phyloP scores from a whole-genome alignment of 2,329 filamentous ascomycete genomes.

The Aschersonia sp. region DNA sequence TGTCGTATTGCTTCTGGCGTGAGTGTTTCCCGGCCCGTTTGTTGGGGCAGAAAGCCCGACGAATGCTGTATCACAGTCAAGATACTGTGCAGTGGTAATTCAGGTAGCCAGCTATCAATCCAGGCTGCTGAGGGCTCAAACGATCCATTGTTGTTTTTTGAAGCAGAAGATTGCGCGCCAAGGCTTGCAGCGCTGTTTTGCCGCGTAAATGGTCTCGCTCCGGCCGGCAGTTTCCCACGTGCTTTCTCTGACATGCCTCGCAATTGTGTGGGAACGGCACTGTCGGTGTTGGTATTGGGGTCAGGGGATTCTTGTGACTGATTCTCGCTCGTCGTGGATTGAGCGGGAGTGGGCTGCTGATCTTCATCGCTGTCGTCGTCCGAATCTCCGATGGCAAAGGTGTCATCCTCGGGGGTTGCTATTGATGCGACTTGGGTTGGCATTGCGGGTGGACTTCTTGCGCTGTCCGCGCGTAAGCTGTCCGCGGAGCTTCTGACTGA shows the following conservation, averaged over 20 bases:
- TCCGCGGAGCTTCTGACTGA: conserved; percentile 47
- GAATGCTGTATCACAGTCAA: conserved; percentile 61
- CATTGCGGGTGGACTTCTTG: conserved; percentile 39
- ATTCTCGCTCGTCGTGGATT: conserved; percentile 49
- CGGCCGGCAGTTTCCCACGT: conserved; percentile 84
- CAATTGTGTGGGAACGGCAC: conserved; percentile 67
- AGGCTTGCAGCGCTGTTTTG: conserved; percentile 83
- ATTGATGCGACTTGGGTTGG: conserved; percentile 12
- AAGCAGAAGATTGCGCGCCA: conserved; percentile 44
- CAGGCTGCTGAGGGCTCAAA: conserved; percentile 73
- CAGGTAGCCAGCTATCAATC: conserved; percentile 90
- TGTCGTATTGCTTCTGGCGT: conserved; percentile 32
- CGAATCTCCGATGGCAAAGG: conserved; percentile 84
- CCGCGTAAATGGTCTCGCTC: conserved; percentile 66
- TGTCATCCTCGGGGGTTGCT: conserved; percentile 44
- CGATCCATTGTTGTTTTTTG: conserved; percentile 34
- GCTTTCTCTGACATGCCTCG: conserved; percentile 96
- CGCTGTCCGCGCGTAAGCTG: conserved; percentile 27
- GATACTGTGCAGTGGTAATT: conserved; percentile 76
- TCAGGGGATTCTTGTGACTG: conserved; percentile 54
- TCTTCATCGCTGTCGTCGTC: conserved; percentile 47
- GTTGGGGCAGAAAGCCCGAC: conserved; percentile 38
- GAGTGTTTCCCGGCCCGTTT: conserved; percentile 27
- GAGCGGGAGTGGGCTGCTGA: conserved; percentile 39
- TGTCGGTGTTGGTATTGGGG: conserved; percentile 54